A percentile compares a stretch with the other conserved stretches of the same genome.
These are phyloP conservation scores for Cladosporium sp. DNA, from an alignment of 2,329 filamentous ascomycete genomes.

Conservation along the genomic window DNA sequence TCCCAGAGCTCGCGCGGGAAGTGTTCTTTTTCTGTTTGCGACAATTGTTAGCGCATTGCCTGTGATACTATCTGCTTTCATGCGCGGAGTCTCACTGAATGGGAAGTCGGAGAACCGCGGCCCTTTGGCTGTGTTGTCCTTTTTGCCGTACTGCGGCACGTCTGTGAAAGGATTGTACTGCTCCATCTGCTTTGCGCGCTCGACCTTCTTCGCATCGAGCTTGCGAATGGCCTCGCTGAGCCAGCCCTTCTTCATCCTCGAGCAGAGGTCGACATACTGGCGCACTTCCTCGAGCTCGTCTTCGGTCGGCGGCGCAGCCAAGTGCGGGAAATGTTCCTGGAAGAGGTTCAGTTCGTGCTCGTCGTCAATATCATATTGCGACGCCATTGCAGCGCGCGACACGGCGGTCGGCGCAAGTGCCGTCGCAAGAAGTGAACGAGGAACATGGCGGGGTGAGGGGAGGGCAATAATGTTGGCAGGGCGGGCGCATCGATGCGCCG, in stretches of 20 bases:
- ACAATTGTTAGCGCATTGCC: not conserved
- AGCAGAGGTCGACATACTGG: constrained; percentile 6
- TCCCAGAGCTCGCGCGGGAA: constrained; percentile 13
- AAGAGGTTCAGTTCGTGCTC: constrained; percentile 12
- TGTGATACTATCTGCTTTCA: no score
- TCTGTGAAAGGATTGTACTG: constrained; percentile 9
- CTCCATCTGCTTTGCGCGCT: constrained; percentile 8
- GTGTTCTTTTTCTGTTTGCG: constrained; percentile 8
- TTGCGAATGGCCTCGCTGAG: constrained; percentile 8
- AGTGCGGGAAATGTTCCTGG: constrained; percentile 12
- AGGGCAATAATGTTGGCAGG: no score
- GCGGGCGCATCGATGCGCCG: not conserved
- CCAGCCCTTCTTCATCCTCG: constrained; percentile 7
- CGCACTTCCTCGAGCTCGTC: constrained; percentile 6
- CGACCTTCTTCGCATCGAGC: constrained; percentile 5
- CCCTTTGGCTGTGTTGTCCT: not conserved
- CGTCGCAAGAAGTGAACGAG: no score
- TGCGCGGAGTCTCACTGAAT: constrained; percentile 8
- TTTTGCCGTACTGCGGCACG: constrained; percentile 10
- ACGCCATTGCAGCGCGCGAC: constrained; percentile 8
- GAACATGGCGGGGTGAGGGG: not conserved
- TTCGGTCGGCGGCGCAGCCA: constrained; percentile 7
- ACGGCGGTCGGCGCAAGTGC: not conserved
- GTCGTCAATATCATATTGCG: constrained; percentile 7
- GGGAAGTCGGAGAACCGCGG: constrained; percentile 9